Base-by-base conservation (phyloP, 305 asterid genomes). In the Fraxinus velutina region DNA sequence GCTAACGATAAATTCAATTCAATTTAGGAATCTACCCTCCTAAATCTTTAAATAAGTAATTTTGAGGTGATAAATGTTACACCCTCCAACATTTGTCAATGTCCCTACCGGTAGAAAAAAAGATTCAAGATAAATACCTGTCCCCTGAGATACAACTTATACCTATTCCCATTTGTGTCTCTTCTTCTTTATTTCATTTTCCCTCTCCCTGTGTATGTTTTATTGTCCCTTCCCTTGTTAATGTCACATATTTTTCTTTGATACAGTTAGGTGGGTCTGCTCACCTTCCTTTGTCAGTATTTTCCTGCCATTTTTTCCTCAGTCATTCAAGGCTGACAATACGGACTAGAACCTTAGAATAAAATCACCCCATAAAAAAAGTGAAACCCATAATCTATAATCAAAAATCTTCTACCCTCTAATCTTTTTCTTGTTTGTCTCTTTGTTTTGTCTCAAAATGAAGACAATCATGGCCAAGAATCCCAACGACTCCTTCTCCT, bases 401-500 rank as follows among this genome's bases (percentile, higher is more conserved):
- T 73, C 6, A 22, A 50, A 19, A 13, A 50, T 76, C 44, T 2
- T 21, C 55, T 12, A 3, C 22, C 6, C 52, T 78, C 36, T 39
- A 87, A 12, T 79, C 82, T 44, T 22, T 39, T 36, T 29, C 47
- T 73, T 78, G n/a, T 50, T 76, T 70, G 4, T 44, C 27, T 22
- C 44, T 10, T 81, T 5, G 21, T 5, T 70, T 37, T 8, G 19
- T 32, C 72, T 44, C 78, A 30, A 66, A 22, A 93, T 94, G 98
- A 93, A 81, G 85, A 74, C 98, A 83, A 90, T 93, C 93, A 93
- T 85, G 96, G 93, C 94, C 7, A 89, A 78, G 85, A 90, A 86
- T 80, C 91, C 89, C 5, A 91, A 92, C 17, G 95, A 93, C 82
- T 90, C 98, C 0, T 84, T 90, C 87, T 94, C 98, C 6, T 90